Conservation (phyloP, 345 rosid genomes). For the Hirschfeldia incana region DNA sequence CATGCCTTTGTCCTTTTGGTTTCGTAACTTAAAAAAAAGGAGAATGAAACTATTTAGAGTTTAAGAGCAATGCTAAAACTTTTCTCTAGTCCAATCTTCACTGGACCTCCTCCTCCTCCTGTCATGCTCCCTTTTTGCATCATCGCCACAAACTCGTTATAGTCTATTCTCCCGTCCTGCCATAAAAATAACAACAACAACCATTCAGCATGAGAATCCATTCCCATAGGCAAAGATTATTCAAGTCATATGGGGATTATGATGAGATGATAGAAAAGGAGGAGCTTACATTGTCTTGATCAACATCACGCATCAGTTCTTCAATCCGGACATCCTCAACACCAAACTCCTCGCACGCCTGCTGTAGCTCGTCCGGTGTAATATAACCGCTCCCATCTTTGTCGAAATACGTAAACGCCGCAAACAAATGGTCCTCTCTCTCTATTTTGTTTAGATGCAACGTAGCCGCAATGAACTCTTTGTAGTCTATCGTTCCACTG, state of each 20-base stretch:
- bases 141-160: conserved; percentile 82
- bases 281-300: conserved; percentile 66
- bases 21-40: background rate
- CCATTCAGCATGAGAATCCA: background rate
- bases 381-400: conserved; percentile 93
- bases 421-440: conserved; percentile 74
- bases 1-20: conserved; percentile 21
- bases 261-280: too few relatives aligned
- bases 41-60: conserved; percentile 28
- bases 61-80: conserved; percentile 57
- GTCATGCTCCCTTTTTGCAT: conserved; percentile 63
- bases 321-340: conserved; percentile 68
- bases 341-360: conserved; percentile 85
- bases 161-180: conserved; percentile 83
- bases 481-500: conserved; percentile 81
- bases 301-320: conserved; percentile 75
- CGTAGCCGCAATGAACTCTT: conserved; percentile 87
- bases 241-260: too few relatives aligned
- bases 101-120: conserved; percentile 36
- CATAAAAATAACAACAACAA: background rate
- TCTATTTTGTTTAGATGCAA: conserved; percentile 84
- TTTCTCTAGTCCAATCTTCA: conserved; percentile 46
- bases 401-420: conserved; percentile 84
- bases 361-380: conserved; percentile 85
- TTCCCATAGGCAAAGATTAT: too few relatives aligned